Conservation (phyloP, 179 eudicot species). For the Spergularia azorica region DNA sequence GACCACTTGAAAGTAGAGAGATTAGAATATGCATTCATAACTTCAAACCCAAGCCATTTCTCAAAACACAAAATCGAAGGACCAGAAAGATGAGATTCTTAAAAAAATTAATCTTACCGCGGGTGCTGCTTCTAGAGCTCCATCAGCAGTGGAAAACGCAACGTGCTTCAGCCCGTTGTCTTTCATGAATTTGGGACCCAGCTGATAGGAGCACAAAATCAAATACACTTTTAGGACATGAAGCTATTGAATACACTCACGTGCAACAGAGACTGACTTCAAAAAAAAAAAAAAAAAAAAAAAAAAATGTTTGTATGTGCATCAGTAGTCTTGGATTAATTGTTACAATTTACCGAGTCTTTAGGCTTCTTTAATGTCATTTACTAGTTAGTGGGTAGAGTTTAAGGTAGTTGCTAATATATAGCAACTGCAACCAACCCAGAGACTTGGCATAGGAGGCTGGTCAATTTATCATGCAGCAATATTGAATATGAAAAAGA, state of each 20-base stretch:
- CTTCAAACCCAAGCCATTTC: not conserved
- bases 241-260: not conserved
- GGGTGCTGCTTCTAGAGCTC: slow-evolving; percentile 99
- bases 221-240: slow-evolving; percentile 7
- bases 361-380: too few relatives aligned
- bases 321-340: too few relatives aligned
- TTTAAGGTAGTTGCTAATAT: not conserved
- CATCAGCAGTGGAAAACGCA: slow-evolving; percentile 89
- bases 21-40: not conserved
- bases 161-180: slow-evolving; percentile 86
- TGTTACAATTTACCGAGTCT: too few relatives aligned
- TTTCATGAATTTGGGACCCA: slow-evolving; percentile 87
- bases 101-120: slow-evolving; percentile 55
- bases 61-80: not conserved
- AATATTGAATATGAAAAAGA: not conserved
- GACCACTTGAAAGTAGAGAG: not conserved
- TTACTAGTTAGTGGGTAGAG: too few relatives aligned
- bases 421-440: not conserved
- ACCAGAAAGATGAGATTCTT: not conserved
- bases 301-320: too few relatives aligned
- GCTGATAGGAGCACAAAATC: slow-evolving; percentile 42
- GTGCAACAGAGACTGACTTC: slow-evolving; percentile 1
- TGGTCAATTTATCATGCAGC: not conserved
- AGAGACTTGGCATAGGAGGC: not conserved
- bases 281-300: not conserved